phyloP scores from a whole-genome alignment of 1,284 basidiomycete species.

The Tilletia indica region DNA sequence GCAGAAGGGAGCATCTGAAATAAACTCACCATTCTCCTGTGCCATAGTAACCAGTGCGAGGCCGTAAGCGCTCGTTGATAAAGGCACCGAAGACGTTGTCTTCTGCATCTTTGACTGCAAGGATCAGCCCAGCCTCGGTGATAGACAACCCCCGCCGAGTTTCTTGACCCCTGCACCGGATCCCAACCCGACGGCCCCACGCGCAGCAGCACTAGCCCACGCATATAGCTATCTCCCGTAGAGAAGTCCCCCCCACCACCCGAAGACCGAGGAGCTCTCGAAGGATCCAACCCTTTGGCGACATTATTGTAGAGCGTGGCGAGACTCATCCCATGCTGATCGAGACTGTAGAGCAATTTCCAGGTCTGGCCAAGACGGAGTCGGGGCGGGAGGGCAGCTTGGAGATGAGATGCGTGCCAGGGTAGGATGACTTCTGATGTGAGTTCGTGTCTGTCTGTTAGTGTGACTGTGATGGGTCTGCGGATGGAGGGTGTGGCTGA shows the following conservation, averaged over 20 bases:
- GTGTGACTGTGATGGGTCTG: conserved; percentile 36
- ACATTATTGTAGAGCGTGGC: conserved; percentile 66
- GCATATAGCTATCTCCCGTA: conserved; percentile 22
- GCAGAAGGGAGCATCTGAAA: background rate
- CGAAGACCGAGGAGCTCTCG: background rate
- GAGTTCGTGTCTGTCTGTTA: conserved; percentile 42
- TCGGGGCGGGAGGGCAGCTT: conserved; percentile 68
- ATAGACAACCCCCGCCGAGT: conserved; percentile 36
- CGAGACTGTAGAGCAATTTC: conserved; percentile 85
- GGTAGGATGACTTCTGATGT: conserved; percentile 38
- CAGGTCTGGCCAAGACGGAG: conserved; percentile 75
- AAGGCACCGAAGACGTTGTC: conserved; percentile 54
- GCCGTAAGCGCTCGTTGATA: conserved; percentile 47
- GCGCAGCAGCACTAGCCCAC: conserved; percentile 10
- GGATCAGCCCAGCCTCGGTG: conserved; percentile 43
- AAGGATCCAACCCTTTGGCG: conserved; percentile 28
- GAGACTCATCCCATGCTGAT: conserved; percentile 91
- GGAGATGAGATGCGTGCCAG: conserved; percentile 45
- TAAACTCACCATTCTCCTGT: conserved; percentile 40
- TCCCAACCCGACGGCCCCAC: background rate
- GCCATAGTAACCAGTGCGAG: conserved; percentile 50
- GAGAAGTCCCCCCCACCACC: conserved; percentile 35
- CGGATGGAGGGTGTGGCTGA: background rate
- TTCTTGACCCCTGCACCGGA: background rate
- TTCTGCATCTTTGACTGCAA: conserved; percentile 44